Base-by-base conservation (phyloP, 2,329 filamentous ascomycete genomes). In the Gliomastix tumulicola region DNA sequence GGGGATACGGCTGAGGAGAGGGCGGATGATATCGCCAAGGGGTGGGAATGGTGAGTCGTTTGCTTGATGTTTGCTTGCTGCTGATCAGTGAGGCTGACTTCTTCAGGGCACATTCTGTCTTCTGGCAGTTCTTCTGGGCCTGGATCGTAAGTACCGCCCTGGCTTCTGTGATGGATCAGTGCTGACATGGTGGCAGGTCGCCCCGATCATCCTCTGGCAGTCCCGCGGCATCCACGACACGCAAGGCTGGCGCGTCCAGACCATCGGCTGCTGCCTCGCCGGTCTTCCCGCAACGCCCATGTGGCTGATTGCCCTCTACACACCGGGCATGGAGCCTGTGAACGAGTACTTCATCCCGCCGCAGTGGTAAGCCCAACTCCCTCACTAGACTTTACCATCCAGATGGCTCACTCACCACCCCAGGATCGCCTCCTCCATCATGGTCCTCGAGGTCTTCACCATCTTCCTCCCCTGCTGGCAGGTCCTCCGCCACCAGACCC, bases 91-190 rank as follows among this genome's bases (percentile, higher is more conserved):
- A n/a, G 17, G 17, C 7, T 9, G 17, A 7, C 13, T 28, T 9
- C 18, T 21, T 17, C 12, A 38, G 36, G 36, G 36, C 34, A 34
- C 38, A 36, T n/a, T 21, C 38, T 7, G 34, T 37, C 31, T 63
- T 79, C 36, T 82, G 77, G 77, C 78, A 82, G 45, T 65, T 79
- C 35, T 57, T 77, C 39, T 82, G 76, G 77, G 68, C 75, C 12
- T 81, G 74, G 69, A 51, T 78, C 31, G 68, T 76, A n/a, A n/a
- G n/a, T n/a, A n/a, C n/a, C n/a, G n/a, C n/a, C n/a, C n/a, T n/a
- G n/a, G n/a, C n/a, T n/a, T n/a, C n/a, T n/a, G n/a, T n/a, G n/a
- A n/a, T n/a, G n/a, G n/a, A n/a, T n/a, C n/a, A n/a, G n/a, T n/a
- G n/a, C n/a, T n/a, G n/a, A n/a, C n/a, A n/a, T n/a, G n/a, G n/a